Evolutionary conservation across 192 early-diverging fungal genomes (phyloP).

Genomic region (Pilobolus umbonatus): DNA sequence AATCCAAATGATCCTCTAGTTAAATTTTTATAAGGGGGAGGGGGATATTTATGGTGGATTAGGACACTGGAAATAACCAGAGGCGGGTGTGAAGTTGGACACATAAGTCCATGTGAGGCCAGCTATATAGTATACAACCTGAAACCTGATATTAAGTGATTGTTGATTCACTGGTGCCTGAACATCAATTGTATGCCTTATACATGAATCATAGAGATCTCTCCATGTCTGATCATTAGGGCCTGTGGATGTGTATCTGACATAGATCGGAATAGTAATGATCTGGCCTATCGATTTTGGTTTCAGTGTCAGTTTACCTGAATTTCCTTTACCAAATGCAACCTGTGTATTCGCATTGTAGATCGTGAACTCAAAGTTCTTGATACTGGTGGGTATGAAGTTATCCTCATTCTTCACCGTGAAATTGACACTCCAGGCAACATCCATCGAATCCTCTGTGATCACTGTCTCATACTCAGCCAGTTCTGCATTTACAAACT

Average conservation of each 20-base stretch:
- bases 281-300: slow-evolving; percentile 7
- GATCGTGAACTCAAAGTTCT: background rate
- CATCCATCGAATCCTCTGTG: slow-evolving; percentile 1
- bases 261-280: slow-evolving; percentile 9
- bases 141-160: slow-evolving; percentile 14
- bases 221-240: slow-evolving; percentile 8
- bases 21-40: too few relatives aligned
- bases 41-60: background rate
- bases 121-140: slow-evolving; percentile 20
- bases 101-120: slow-evolving; percentile 17
- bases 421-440: slow-evolving; percentile 25
- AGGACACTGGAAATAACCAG: slow-evolving; percentile 21
- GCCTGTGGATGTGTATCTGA: slow-evolving; percentile 18
- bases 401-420: slow-evolving; percentile 24
- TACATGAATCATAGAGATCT: slow-evolving; percentile 18
- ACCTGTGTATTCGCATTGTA: slow-evolving; percentile 10
- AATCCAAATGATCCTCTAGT: too few relatives aligned
- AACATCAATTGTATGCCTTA: background rate
- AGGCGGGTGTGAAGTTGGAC: slow-evolving; percentile 6
- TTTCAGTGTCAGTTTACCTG: slow-evolving; percentile 5
- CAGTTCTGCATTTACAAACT: slow-evolving; percentile 6
- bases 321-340: slow-evolving; percentile 14
- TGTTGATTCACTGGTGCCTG: slow-evolving; percentile 6
- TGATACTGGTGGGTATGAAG: slow-evolving; percentile 24
- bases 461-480: background rate